phyloP scores from a whole-genome alignment of 768 basidiomycete species.

The Thelephora ganbajun region DNA sequence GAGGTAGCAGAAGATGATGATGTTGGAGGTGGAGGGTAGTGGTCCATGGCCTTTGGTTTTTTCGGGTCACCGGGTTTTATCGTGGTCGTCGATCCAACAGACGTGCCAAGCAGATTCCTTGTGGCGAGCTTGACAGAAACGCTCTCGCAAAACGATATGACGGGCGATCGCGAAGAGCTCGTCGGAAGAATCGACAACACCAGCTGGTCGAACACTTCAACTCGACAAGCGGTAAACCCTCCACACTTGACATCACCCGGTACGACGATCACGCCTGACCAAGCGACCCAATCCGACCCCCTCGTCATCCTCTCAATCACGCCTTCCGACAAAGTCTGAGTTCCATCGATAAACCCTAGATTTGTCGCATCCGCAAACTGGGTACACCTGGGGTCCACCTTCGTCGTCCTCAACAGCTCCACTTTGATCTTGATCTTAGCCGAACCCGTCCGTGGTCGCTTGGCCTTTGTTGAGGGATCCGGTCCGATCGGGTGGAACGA shows the following conservation, averaged over 20 bases:
- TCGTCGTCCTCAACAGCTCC: constrained; percentile 5
- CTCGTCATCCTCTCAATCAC: constrained; percentile 9
- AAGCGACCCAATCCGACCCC: constrained; percentile 8
- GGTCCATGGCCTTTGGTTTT: too few species aligned
- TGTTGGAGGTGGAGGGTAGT: too few species aligned
- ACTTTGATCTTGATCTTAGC: constrained; percentile 4
- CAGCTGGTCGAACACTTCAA: constrained; percentile 13
- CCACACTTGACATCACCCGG: constrained; percentile 7
- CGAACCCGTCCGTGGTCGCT: not conserved
- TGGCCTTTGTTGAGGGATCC: constrained; percentile 1
- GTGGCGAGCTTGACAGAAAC: constrained; percentile 14
- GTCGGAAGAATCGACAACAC: constrained; percentile 12
- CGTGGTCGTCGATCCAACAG: too few species aligned
- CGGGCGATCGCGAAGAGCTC: constrained; percentile 5
- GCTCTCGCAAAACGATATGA: constrained; percentile 9
- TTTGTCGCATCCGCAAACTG: not conserved
- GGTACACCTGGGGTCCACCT: constrained; percentile 5
- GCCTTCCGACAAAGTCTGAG: constrained; percentile 10
- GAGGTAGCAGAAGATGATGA: too few species aligned
- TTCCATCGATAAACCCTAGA: constrained; percentile 5
- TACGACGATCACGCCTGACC: constrained; percentile 14
- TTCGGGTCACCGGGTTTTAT: too few species aligned
- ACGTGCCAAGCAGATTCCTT: constrained; percentile 2
- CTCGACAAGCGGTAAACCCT: constrained; percentile 11
- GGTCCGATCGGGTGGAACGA: constrained; percentile 14